Percentiles rank a stretch among this genome's conserved stretches.
Evolutionary conservation across 1,284 basidiomycete species (phyloP).

Genomic region (Cryptococcus sp.): DNA sequence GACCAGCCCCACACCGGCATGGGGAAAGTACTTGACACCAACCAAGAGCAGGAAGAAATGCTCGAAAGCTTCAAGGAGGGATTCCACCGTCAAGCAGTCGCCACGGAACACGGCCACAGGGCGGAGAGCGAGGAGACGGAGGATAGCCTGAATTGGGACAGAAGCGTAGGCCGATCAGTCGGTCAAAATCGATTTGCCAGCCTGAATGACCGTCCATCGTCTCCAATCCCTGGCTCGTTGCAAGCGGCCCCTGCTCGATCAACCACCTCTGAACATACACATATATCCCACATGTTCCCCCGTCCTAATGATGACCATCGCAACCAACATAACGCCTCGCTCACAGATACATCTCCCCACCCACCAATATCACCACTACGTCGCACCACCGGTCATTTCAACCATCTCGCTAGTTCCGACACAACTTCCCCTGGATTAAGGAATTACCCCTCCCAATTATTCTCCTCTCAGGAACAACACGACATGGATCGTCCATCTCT

Average conservation of each 20-base stretch:
- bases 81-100: background rate
- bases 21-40: no score
- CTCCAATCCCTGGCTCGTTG: background rate
- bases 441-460: background rate
- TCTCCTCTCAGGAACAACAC: conserved; percentile 9
- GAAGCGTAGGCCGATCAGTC: no score
- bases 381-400: background rate
- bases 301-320: no score
- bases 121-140: conserved; percentile 3
- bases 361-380: no score
- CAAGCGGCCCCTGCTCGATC: no score
- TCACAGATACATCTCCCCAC: background rate
- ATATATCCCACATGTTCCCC: no score
- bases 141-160: conserved; percentile 8
- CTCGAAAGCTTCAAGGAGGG: background rate
- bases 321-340: background rate
- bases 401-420: conserved; percentile 1
- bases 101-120: background rate
- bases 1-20: no score
- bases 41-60: no score
- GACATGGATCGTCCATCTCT: background rate
- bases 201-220: background rate
- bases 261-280: no score
- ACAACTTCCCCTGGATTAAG: background rate
- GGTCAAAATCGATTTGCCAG: no score